These are phyloP conservation scores for Suillus brevipes DNA, from an alignment of 768 basidiomycete genomes.

Conservation along the genomic window DNA sequence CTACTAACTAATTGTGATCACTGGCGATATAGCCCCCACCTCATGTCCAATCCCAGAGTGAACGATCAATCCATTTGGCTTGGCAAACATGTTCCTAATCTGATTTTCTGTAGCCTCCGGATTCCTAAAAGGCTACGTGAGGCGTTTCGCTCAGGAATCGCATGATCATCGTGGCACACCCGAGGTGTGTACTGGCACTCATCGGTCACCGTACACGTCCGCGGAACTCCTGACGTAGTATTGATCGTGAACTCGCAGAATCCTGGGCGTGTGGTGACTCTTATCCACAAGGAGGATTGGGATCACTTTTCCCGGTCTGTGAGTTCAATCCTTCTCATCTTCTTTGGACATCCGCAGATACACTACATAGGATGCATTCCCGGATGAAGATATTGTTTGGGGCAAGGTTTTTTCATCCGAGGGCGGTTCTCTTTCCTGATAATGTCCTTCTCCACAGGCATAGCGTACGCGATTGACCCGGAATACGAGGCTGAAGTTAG, in stretches of 20 bases:
- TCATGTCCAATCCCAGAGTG: conserved; percentile 70
- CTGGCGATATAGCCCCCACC: conserved; percentile 66
- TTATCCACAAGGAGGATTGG: conserved; percentile 90
- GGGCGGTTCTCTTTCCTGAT: background rate
- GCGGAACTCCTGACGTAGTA: background rate
- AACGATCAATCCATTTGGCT: conserved; percentile 10
- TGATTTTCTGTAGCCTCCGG: conserved; percentile 56
- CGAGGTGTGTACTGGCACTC: conserved; percentile 46
- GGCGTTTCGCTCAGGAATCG: conserved; percentile 87
- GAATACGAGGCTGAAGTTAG: conserved; percentile 71
- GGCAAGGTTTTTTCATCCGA: conserved; percentile 41
- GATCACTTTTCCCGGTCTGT: conserved; percentile 69
- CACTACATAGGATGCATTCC: conserved; percentile 29
- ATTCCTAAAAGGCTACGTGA: conserved; percentile 87
- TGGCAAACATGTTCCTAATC: background rate
- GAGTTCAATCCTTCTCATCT: background rate
- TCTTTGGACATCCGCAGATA: background rate
- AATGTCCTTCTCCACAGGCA: conserved; percentile 42
- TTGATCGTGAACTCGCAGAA: conserved; percentile 43
- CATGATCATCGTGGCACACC: conserved; percentile 93
- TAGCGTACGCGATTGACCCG: conserved; percentile 88
- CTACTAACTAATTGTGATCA: background rate
- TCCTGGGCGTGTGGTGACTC: conserved; percentile 88
- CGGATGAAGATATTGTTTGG: conserved; percentile 51
- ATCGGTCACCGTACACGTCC: background rate